Evolutionary conservation across 1,284 basidiomycete genomes (phyloP), one percentile per base, ranked within the genome.

Genomic region (Marasmius tenuissimus): DNA sequence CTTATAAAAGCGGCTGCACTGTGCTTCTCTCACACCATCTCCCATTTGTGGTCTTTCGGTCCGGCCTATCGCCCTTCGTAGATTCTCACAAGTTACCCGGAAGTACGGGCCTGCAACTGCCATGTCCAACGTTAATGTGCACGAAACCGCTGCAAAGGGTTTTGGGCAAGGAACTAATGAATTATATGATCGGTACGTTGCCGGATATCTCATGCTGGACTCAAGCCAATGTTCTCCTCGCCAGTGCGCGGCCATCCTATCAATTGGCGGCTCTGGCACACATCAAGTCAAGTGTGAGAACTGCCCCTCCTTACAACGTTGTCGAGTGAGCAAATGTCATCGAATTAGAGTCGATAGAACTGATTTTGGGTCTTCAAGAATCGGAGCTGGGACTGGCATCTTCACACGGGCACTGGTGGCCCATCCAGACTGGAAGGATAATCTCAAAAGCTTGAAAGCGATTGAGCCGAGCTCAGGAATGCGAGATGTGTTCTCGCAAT

Each of bases 381-480:
- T 91, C 48, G 88, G 91, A 34, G 74, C 87, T 40, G 92, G 92
- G 37, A 92, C 91, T 2, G 92, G 91, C 4, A 84, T 93, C 55
- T 93, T 92, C 72, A 93, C 92, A 22, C 84, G 91, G 16, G 88
- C 90, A 2, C 72, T 93, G 27, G 77, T 93, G 49, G 81, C 83
- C 3, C 82, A 91, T 71, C 78, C 84, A 7, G 79, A 81, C 50
- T 88, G 84, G 81, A 68, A 79, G 14, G 68, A 73, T 7, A 68
- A 71, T 50, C 77, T 93, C 57, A 76, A 76, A 47, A 69, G 80
- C 60, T 72, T 92, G 18, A 80, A 75, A 59, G 91, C 91, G 3
- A 66, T 91, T 40, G 92, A 94, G 70, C 91, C 92, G 14, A 90
- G 87, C 67, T 78, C 79, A 55, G 91, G 89, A 60, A 92, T 92